Percentiles rank a stretch among this genome's conserved stretches.
Conservation (phyloP, 1,284 basidiomycete genomes). For the Cutaneotrichosporon cutaneum region DNA sequence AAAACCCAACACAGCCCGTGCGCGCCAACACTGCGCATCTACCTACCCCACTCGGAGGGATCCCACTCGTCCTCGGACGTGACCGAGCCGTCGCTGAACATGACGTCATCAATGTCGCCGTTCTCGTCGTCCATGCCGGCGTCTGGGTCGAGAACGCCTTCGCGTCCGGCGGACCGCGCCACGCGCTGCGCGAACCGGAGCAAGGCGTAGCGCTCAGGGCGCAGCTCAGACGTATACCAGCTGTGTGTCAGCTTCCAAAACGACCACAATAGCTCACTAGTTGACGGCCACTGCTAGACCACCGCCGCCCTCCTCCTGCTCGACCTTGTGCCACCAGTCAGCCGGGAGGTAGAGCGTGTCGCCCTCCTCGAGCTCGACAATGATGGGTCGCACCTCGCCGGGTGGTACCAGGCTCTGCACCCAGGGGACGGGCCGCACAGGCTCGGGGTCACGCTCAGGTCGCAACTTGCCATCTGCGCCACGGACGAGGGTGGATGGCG, state of each 20-base stretch:
- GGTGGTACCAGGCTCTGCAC: slow-evolving; percentile 61
- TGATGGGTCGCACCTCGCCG: slow-evolving; percentile 64
- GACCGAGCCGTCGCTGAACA: slow-evolving; percentile 27
- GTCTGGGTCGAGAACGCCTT: slow-evolving; percentile 34
- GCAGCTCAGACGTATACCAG: slow-evolving; percentile 42
- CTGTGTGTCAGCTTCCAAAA: slow-evolving; percentile 20
- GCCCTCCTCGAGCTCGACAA: slow-evolving; percentile 65
- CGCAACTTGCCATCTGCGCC: slow-evolving; percentile 14
- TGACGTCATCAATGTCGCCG: slow-evolving; percentile 31
- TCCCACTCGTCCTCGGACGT: slow-evolving; percentile 40
- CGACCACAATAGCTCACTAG: slow-evolving; percentile 68
- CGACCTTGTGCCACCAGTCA: slow-evolving; percentile 91
- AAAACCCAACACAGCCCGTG: not conserved
- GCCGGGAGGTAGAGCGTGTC: slow-evolving; percentile 84
- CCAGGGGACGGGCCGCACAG: slow-evolving; percentile 63
- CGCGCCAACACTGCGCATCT: not conserved
- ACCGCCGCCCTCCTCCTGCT: slow-evolving; percentile 55
- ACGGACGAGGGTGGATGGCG: slow-evolving; percentile 38
- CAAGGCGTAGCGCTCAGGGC: slow-evolving; percentile 37
- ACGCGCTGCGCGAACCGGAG: slow-evolving; percentile 37
- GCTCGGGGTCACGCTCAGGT: slow-evolving; percentile 41
- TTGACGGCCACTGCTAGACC: slow-evolving; percentile 68
- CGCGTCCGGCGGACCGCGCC: slow-evolving; percentile 34
- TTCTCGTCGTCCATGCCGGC: slow-evolving; percentile 32
- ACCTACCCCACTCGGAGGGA: slow-evolving; percentile 40